Conservation (phyloP, 1,284 basidiomycete genomes). For the Leccinum huronense region DNA sequence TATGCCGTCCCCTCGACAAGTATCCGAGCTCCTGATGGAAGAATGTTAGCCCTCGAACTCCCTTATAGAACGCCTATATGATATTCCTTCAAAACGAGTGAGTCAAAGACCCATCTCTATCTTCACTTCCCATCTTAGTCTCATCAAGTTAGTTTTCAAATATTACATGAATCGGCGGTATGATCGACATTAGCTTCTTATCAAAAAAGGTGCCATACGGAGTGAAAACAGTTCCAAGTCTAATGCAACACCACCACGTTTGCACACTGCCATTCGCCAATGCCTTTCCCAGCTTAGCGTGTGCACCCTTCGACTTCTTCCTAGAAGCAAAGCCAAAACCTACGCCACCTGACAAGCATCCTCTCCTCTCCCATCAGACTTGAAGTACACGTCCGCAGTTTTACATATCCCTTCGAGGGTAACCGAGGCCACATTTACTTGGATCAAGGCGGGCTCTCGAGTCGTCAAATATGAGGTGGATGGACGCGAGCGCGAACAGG, state of each 20-base stretch:
- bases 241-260: slow-evolving; percentile 16
- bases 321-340: slow-evolving; percentile 24
- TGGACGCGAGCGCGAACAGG: slow-evolving; percentile 56
- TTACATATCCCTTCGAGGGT: slow-evolving; percentile 55
- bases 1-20: background rate
- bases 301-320: slow-evolving; percentile 4
- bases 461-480: slow-evolving; percentile 71
- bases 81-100: background rate
- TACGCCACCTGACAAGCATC: slow-evolving; percentile 32
- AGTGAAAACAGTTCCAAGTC: slow-evolving; percentile 18
- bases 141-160: background rate
- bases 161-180: background rate
- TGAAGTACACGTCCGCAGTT: slow-evolving; percentile 52
- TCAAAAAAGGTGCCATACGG: background rate
- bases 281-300: slow-evolving; percentile 13
- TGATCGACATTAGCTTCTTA: background rate
- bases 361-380: slow-evolving; percentile 36
- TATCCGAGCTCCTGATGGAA: background rate
- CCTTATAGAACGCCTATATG: background rate
- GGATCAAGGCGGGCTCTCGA: slow-evolving; percentile 59
- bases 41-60: background rate
- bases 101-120: background rate
- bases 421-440: slow-evolving; percentile 64
- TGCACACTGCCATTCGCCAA: slow-evolving; percentile 15
- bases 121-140: background rate